Base-by-base conservation (phyloP, 2,329 filamentous ascomycete species). In the Phoma sp. region DNA sequence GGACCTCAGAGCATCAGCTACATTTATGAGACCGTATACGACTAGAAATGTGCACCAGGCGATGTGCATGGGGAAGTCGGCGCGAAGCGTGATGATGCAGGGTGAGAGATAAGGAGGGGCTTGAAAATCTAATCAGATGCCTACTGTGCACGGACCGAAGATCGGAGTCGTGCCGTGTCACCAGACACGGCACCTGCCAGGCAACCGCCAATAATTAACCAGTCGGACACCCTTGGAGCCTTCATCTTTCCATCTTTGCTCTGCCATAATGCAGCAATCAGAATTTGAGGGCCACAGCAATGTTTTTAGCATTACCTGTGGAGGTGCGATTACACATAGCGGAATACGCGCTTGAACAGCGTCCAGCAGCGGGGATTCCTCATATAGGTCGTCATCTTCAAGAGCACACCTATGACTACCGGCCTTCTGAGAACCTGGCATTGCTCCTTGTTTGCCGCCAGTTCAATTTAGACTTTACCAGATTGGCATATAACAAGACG, bases 381-480 rank as follows among this genome's bases (percentile, higher is more conserved):
- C 10, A 18, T 9, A 28, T 14, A 12, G 30, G 20, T 36, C 14
- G 6, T 18, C 14, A 12, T 15, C 36, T 36, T 6, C 17, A 12
- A 25, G 25, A 40, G 7, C 17, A 34, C n/a, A 10, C 21, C n/a
- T 7, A 5, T 30, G 37, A 23, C 7, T 36, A 36, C 17, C 15
- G 37, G 7, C 30, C 71, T 12, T 62, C 67, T 7, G 7, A 42
- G 2, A 53, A 65, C 9, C 65, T 79, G 3, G 40, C 55, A 9
- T 61, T 74, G 2, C 72, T 78, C 7, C 62, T 77, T 11, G 68
- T 68, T 3, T 78, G 77, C 56, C 71, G 67, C 21, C 74, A 75
- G 49, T 66, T 78, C 43, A 65, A 71, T 29, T 42, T 62, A 17
- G 77, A 79, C 33, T 71, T 73, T 33, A 60, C 60, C 37, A 47